Percentiles rank a stretch among this genome's conserved stretches.
Evolutionary conservation across 352 stramenopile genomes (phyloP).

Genomic region (Phytophthora colocasiae): DNA sequence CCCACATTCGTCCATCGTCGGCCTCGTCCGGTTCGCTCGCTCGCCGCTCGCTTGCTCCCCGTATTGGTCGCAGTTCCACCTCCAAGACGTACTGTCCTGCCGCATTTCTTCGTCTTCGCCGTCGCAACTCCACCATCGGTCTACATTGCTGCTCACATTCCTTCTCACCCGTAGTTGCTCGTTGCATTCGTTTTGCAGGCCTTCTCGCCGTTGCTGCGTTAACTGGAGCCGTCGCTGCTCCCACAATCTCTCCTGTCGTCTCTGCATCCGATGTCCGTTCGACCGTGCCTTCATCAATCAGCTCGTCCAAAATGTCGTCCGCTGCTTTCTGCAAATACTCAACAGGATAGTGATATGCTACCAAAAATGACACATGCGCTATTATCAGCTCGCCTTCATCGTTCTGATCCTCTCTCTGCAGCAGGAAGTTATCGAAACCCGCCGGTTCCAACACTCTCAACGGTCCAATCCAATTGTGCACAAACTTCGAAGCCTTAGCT

Average conservation of each 20-base stretch:
- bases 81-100: conserved; percentile 5
- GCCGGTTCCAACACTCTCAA: not conserved
- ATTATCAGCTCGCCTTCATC: not conserved
- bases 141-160: not conserved
- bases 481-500: not conserved
- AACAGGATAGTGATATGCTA: not conserved
- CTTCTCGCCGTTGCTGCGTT: not conserved
- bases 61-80: conserved; percentile 2
- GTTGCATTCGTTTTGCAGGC: not conserved
- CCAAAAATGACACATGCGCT: conserved; percentile 8
- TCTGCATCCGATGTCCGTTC: not conserved
- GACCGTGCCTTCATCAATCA: conserved; percentile 3
- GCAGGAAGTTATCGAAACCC: conserved; percentile 1
- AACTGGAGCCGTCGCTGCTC: not conserved
- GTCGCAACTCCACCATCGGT: not conserved
- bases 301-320: not conserved
- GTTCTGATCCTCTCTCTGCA: conserved; percentile 2
- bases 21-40: not conserved
- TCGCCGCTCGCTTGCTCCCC: too few species aligned
- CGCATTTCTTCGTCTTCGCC: not conserved
- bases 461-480: conserved; percentile 7
- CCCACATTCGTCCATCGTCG: not conserved
- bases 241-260: not conserved
- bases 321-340: not conserved
- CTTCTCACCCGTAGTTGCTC: not conserved